phyloP scores from a whole-genome alignment of 805 yeast species.

The Yarrowia sp. region DNA sequence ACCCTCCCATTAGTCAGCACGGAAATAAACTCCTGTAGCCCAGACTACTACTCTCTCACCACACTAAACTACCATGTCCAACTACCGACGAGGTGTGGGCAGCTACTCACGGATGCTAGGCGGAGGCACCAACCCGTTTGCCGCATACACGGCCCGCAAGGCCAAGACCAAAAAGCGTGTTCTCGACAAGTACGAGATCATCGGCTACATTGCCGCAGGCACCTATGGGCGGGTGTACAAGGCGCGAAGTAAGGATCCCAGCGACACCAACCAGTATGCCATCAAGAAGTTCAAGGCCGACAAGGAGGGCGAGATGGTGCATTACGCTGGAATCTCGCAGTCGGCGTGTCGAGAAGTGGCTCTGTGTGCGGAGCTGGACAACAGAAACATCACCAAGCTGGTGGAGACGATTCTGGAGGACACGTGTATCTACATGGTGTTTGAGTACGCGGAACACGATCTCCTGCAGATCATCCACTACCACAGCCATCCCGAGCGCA shows the following conservation, averaged over 20 bases:
- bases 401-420: conserved; percentile 86
- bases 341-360: conserved; percentile 97
- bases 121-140: conserved; percentile 31
- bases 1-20: conserved; percentile 8
- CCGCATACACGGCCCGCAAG: conserved; percentile 33
- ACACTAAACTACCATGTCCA: conserved; percentile 33
- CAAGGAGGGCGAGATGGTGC: conserved; percentile 84
- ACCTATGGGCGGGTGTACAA: conserved; percentile 96
- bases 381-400: conserved; percentile 79
- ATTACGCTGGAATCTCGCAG: conserved; percentile 94
- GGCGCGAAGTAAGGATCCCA: conserved; percentile 57
- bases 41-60: background rate
- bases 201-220: conserved; percentile 98
- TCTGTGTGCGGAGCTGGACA: conserved; percentile 82
- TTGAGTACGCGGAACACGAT: conserved; percentile 97
- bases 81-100: conserved; percentile 37
- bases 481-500: conserved; percentile 88
- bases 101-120: conserved; percentile 32
- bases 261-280: conserved; percentile 61
- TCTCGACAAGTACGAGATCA: conserved; percentile 80
- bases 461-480: conserved; percentile 90
- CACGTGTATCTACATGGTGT: conserved; percentile 91
- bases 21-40: background rate
- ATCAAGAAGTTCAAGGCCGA: conserved; percentile 96
- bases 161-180: conserved; percentile 56